Percentiles rank a stretch among this genome's conserved stretches.
These are phyloP conservation scores for Helotiales sp. DNA, from an alignment of 2,329 filamentous ascomycete species.

Conservation along the genomic window DNA sequence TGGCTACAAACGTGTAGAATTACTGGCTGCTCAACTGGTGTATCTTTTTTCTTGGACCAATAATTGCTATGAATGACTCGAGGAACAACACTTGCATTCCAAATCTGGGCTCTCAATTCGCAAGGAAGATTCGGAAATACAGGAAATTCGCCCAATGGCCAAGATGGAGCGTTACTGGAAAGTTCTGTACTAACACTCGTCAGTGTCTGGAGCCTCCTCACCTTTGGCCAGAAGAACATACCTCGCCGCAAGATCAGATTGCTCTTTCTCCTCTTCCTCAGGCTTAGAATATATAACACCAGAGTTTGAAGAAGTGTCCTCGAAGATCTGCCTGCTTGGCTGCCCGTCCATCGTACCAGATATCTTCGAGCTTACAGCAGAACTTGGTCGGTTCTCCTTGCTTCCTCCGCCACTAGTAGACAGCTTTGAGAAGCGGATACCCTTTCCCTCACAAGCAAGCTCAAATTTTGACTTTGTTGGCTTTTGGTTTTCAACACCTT, in stretches of 20 bases:
- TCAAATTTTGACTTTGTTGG: background rate
- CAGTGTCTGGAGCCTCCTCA: background rate
- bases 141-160: background rate
- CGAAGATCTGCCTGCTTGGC: too few relatives aligned
- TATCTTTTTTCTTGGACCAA: background rate
- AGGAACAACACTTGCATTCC: background rate
- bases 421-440: background rate
- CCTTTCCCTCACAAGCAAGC: background rate
- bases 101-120: background rate
- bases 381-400: too few relatives aligned
- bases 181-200: background rate
- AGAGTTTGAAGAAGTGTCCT: too few relatives aligned
- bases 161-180: too few relatives aligned
- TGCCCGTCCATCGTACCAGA: too few relatives aligned
- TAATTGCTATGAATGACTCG: background rate
- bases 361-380: too few relatives aligned
- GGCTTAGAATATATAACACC: too few relatives aligned
- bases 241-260: too few relatives aligned
- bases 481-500: background rate
- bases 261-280: background rate
- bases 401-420: too few relatives aligned
- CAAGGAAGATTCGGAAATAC: slow-evolving; percentile 1
- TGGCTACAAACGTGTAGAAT: background rate
- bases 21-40: background rate
- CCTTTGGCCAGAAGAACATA: too few relatives aligned